Base-by-base conservation (phyloP, 106 monocot species). In the Allium cepa region DNA sequence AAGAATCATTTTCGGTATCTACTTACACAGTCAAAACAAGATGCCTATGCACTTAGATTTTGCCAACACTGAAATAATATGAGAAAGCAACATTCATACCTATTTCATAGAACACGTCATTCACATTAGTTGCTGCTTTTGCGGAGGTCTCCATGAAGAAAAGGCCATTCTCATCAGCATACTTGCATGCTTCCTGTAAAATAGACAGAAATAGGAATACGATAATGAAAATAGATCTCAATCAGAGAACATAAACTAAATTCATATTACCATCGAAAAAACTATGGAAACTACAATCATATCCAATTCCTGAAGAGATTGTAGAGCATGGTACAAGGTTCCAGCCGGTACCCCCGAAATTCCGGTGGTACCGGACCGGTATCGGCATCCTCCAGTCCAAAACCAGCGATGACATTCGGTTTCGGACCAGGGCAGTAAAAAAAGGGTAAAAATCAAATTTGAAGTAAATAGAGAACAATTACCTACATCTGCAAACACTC, bases 121-220 rank as follows among this genome's bases (percentile, higher is more conserved):
- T 79, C 46, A 79, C 79, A 66, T 79, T 79, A 18, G 26, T 55
- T 17, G 79, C 79, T 63, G 74, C 73, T 68, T 79, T 79, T 6
- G 79, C 79, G 57, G 79, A 79, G 18, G 79, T 79, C 53, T 79
- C 79, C 79, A 75, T 79, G 59, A 79, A 79, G 63, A 79, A 79
- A 58, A 79, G 74, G 17, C 79, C 79, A 75, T 79, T 79, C 64
- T 70, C 79, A 12, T 79, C 74, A 48, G 79, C 79, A 79, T 79
- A 79, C 50, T 63, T 59, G 16, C 65, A 64, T 50, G 74, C 79
- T 79, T 79, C 79, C 79, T 79, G 74, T 50, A 70, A 17, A 47
- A 63, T 13, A 36, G 50, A 26, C 47, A 66, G 14, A 17, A 26
- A 14, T 28, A 66, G 9, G 1, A 68, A 68, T 22, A 28, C 1